These are phyloP conservation scores for Nemania diffusa DNA, from an alignment of 2,329 filamentous ascomycete species.

Conservation along the genomic window DNA sequence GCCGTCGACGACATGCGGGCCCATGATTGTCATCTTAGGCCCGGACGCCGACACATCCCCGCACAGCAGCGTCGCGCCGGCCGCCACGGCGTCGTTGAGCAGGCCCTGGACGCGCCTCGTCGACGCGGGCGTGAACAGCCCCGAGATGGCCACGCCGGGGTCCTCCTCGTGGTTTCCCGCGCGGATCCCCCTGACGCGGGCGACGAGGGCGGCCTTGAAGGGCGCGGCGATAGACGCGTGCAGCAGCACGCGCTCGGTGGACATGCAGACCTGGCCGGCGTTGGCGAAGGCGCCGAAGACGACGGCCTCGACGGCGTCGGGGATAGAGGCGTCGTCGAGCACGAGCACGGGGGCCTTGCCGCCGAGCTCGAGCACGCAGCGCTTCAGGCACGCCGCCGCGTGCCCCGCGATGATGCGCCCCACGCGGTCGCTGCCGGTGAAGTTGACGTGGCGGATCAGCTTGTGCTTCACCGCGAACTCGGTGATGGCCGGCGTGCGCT, in stretches of 20 bases:
- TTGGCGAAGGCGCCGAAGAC: constrained; percentile 78
- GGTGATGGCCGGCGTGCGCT: constrained; percentile 75
- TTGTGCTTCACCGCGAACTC: constrained; percentile 73
- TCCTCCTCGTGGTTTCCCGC: constrained; percentile 35
- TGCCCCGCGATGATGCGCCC: constrained; percentile 77
- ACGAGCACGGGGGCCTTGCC: constrained; percentile 85
- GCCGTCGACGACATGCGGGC: constrained; percentile 60
- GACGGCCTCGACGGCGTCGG: constrained; percentile 74
- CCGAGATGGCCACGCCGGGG: constrained; percentile 30
- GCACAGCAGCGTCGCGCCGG: constrained; percentile 31
- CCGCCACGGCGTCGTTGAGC: constrained; percentile 22
- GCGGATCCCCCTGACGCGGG: constrained; percentile 64
- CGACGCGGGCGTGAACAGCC: constrained; percentile 33
- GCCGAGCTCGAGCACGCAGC: constrained; percentile 81
- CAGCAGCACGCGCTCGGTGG: constrained; percentile 77
- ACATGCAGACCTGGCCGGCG: constrained; percentile 86
- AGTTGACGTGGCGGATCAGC: constrained; percentile 82
- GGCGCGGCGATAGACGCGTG: constrained; percentile 58
- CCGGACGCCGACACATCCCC: constrained; percentile 27
- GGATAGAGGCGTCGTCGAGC: constrained; percentile 80
- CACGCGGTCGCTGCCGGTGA: constrained; percentile 81
- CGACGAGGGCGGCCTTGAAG: constrained; percentile 61
- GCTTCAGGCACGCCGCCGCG: constrained; percentile 81
- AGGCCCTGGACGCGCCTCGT: constrained; percentile 29
- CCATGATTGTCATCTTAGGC: constrained; percentile 33